phyloP scores from a whole-genome alignment of 2,329 filamentous ascomycete genomes.

The Coniella lustricola region DNA sequence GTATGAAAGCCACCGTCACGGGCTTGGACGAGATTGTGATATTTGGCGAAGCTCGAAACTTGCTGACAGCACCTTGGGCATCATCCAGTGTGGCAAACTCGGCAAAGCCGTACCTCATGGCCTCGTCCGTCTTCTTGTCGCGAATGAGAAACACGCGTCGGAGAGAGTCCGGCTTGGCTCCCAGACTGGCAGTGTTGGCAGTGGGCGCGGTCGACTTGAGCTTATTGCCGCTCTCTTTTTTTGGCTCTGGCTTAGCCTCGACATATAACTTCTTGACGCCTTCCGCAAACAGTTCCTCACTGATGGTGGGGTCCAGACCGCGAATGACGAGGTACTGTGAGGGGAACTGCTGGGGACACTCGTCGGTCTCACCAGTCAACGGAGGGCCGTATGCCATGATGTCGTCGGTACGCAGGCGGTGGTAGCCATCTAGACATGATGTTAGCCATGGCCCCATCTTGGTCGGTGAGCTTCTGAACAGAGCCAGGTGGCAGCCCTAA shows the following conservation, averaged over 20 bases:
- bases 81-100: constrained; percentile 74
- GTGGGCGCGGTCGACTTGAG: constrained; percentile 53
- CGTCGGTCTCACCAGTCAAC: constrained; percentile 36
- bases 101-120: constrained; percentile 76
- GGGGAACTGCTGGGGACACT: constrained; percentile 42
- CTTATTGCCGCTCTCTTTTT: constrained; percentile 39
- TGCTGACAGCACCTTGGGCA: constrained; percentile 65
- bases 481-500: too few relatives aligned
- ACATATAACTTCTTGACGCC: constrained; percentile 67
- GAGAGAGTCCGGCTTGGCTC: constrained; percentile 67
- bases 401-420: constrained; percentile 14
- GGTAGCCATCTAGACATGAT: constrained; percentile 13
- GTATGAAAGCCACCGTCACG: constrained; percentile 67
- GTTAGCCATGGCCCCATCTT: neutral
- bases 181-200: constrained; percentile 51
- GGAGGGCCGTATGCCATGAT: constrained; percentile 26
- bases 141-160: constrained; percentile 71
- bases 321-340: constrained; percentile 74
- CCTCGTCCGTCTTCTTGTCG: constrained; percentile 63
- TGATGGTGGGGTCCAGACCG: constrained; percentile 62
- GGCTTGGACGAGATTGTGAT: constrained; percentile 72
- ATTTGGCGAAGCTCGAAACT: constrained; percentile 63
- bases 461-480: neutral
- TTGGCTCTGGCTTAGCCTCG: constrained; percentile 36
- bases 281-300: constrained; percentile 64